phyloP scores from a whole-genome alignment of 2,329 filamentous ascomycete genomes.

The Xylariaceae sp. region DNA sequence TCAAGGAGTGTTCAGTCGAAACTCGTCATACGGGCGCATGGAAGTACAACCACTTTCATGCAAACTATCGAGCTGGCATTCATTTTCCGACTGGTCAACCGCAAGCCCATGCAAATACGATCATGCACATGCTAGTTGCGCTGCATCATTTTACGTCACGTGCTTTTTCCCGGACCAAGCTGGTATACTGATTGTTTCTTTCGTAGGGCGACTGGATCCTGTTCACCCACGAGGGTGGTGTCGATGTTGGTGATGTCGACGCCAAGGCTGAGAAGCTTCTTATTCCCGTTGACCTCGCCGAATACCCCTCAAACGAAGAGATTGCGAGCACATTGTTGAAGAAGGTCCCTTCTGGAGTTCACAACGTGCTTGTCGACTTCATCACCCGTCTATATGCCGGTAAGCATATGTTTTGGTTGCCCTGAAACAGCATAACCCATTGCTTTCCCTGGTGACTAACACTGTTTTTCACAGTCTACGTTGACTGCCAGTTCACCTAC shows the following conservation, averaged over 20 bases:
- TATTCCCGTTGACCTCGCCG: slow-evolving; percentile 87
- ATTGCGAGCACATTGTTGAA: slow-evolving; percentile 80
- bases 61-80: slow-evolving; percentile 19
- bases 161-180: slow-evolving; percentile 5
- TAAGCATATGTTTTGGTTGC: slow-evolving; percentile 5
- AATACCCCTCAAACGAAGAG: slow-evolving; percentile 95
- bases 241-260: slow-evolving; percentile 98
- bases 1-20: slow-evolving; percentile 19
- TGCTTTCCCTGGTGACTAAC: slow-evolving; percentile 6
- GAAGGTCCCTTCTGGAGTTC: slow-evolving; percentile 90
- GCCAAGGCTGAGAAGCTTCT: slow-evolving; percentile 98
- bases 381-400: slow-evolving; percentile 89
- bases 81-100: slow-evolving; percentile 25
- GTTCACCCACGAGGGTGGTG: slow-evolving; percentile 99
- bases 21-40: slow-evolving; percentile 37
- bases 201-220: slow-evolving; percentile 96
- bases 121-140: slow-evolving; percentile 6
- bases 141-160: slow-evolving; percentile 4
- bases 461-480: slow-evolving; percentile 60
- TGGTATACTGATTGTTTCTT: slow-evolving; percentile 19
- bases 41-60: slow-evolving; percentile 40
- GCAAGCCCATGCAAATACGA: slow-evolving; percentile 22
- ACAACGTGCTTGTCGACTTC: slow-evolving; percentile 99
- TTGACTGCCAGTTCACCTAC: slow-evolving; percentile 99
- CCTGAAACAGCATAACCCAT: neutral